Evolutionary conservation across 1,284 basidiomycete genomes (phyloP).

Genomic region (Leccinum colubrinum): DNA sequence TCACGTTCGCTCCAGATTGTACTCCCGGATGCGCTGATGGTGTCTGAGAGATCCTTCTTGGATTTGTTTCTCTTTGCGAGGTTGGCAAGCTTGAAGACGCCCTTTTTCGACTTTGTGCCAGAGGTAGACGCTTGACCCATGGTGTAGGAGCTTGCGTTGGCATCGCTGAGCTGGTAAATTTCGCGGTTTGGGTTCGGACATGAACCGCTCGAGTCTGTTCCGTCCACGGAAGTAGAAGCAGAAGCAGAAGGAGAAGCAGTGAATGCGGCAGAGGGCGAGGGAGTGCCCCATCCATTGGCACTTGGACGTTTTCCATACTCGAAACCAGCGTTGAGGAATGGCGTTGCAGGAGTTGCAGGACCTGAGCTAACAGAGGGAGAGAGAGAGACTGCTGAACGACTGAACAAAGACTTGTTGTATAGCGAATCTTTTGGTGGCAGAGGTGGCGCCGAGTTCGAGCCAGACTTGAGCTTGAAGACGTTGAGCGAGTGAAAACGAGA

Average conservation of each 20-base stretch:
- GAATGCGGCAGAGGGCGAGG: constrained; percentile 24
- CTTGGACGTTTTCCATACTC: constrained; percentile 15
- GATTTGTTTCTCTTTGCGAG: constrained; percentile 35
- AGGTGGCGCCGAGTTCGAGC: constrained; percentile 31
- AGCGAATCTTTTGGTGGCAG: constrained; percentile 60
- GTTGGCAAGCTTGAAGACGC: constrained; percentile 27
- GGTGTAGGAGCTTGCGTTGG: constrained; percentile 16
- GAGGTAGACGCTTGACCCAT: constrained; percentile 6
- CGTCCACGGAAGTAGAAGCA: constrained; percentile 13
- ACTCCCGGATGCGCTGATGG: constrained; percentile 9
- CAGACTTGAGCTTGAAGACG: constrained; percentile 48
- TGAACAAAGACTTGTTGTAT: constrained; percentile 37
- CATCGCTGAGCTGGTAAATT: constrained; percentile 17
- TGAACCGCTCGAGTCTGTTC: constrained; percentile 29
- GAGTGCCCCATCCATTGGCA: constrained; percentile 6
- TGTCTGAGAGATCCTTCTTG: constrained; percentile 34
- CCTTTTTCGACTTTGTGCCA: constrained; percentile 23
- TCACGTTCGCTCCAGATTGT: constrained; percentile 18
- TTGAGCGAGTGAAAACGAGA: constrained; percentile 63
- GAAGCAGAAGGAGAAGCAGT: constrained; percentile 10
- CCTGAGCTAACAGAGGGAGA: constrained; percentile 38
- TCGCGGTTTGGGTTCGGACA: constrained; percentile 12
- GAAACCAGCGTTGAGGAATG: constrained; percentile 16
- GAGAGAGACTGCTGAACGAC: constrained; percentile 55
- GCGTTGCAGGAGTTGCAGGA: constrained; percentile 38